A percentile compares a stretch with the other conserved stretches of the same genome.
Conservation (phyloP, 163 green algal species). For the Chlamydomonas reinhardtii region DNA sequence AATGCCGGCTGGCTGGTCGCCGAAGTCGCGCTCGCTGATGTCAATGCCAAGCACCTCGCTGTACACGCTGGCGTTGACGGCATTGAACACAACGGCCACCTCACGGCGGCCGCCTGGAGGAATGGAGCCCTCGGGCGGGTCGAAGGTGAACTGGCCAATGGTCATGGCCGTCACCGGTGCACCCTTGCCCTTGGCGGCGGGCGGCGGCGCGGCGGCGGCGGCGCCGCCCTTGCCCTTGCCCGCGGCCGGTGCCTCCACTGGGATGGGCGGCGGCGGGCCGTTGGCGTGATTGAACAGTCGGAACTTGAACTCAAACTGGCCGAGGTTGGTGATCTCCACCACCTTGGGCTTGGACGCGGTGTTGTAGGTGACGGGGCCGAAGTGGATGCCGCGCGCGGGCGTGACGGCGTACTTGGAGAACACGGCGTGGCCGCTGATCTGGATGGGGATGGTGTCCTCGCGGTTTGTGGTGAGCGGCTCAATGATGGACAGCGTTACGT, state of each 20-base stretch:
- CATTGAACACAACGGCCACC: slow-evolving; percentile 78
- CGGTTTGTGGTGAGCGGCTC: slow-evolving; percentile 75
- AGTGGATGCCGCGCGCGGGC: slow-evolving; percentile 81
- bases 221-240: slow-evolving; percentile 16
- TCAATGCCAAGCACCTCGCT: slow-evolving; percentile 73
- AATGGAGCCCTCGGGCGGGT: slow-evolving; percentile 65
- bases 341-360: slow-evolving; percentile 74
- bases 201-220: not conserved
- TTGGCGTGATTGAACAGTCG: slow-evolving; percentile 57
- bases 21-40: slow-evolving; percentile 78
- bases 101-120: slow-evolving; percentile 63
- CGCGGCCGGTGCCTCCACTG: not conserved
- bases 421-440: slow-evolving; percentile 66
- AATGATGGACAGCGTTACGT: slow-evolving; percentile 79
- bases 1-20: slow-evolving; percentile 63
- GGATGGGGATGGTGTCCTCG: slow-evolving; percentile 54
- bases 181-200: slow-evolving; percentile 28
- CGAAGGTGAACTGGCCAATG: slow-evolving; percentile 76
- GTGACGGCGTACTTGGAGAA: slow-evolving; percentile 84
- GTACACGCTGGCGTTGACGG: slow-evolving; percentile 64
- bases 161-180: slow-evolving; percentile 47
- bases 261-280: not conserved
- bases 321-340: slow-evolving; percentile 82
- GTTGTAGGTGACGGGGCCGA: slow-evolving; percentile 82
- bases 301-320: slow-evolving; percentile 71